These are phyloP conservation scores for Magnaporthiopsis poae DNA, from an alignment of 2,329 filamentous ascomycete genomes.

Conservation along the genomic window DNA sequence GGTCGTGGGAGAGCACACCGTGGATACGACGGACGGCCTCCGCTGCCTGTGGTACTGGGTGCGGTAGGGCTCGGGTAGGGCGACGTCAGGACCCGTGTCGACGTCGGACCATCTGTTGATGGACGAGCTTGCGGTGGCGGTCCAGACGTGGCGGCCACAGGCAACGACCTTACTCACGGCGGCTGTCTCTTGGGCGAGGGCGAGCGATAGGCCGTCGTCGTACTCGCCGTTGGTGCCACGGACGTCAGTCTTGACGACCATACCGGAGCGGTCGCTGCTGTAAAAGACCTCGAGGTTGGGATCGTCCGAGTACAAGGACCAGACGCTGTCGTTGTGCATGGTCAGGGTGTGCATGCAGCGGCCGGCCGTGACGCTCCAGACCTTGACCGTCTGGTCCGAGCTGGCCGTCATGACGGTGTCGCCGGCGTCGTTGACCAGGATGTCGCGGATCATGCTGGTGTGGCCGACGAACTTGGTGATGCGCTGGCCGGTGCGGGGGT, in stretches of 20 bases:
- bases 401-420: conserved; percentile 90
- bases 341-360: conserved; percentile 96
- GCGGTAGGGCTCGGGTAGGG: conserved; percentile 41
- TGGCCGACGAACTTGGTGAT: conserved; percentile 96
- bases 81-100: conserved; percentile 64
- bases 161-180: conserved; percentile 61
- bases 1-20: conserved; percentile 23
- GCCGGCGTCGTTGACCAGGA: conserved; percentile 78
- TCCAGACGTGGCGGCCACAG: conserved; percentile 74
- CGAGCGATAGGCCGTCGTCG: conserved; percentile 81
- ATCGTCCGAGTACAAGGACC: conserved; percentile 85
- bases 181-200: conserved; percentile 85
- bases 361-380: conserved; percentile 92
- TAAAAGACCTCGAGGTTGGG: conserved; percentile 84
- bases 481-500: conserved; percentile 75
- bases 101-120: conserved; percentile 88
- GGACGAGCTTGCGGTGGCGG: conserved; percentile 77
- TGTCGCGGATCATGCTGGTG: conserved; percentile 84
- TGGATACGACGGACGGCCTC: conserved; percentile 35
- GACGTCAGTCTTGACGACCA: conserved; percentile 94
- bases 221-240: conserved; percentile 61
- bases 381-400: conserved; percentile 92
- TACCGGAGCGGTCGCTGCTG: conserved; percentile 80
- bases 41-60: conserved; percentile 32
- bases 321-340: conserved; percentile 98